Percentiles rank a stretch among this genome's conserved stretches.
phyloP scores from a whole-genome alignment of 2,329 filamentous ascomycete genomes.

The Trichoderma gracile region DNA sequence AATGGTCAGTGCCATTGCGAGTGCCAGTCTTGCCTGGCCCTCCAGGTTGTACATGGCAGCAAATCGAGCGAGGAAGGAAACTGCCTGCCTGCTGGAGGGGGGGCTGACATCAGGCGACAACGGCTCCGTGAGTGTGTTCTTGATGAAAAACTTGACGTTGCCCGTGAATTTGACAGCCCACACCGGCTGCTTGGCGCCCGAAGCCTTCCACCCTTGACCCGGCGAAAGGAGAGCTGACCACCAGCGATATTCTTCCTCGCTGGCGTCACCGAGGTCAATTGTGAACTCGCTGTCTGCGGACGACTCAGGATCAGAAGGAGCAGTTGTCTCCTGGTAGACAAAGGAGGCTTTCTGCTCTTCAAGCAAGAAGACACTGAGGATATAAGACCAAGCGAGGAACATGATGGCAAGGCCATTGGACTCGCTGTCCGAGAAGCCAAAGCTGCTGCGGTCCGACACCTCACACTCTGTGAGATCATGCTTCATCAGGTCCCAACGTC shows the following conservation, averaged over 20 bases:
- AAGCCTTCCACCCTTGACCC: slow-evolving; percentile 21
- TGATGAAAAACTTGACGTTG: background rate
- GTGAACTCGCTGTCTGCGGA: background rate
- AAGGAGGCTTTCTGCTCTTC: slow-evolving; percentile 3
- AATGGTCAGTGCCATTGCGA: slow-evolving; percentile 20
- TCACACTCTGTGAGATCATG: slow-evolving; percentile 2
- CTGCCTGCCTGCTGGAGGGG: slow-evolving; percentile 4
- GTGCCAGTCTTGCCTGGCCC: slow-evolving; percentile 5
- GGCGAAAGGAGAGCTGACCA: slow-evolving; percentile 19
- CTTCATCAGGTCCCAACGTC: slow-evolving; percentile 14
- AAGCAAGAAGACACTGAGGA: slow-evolving; percentile 7
- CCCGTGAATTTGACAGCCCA: slow-evolving; percentile 3
- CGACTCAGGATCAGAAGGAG: background rate
- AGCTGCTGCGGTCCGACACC: slow-evolving; percentile 11
- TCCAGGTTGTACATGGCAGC: slow-evolving; percentile 15
- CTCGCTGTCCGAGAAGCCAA: background rate
- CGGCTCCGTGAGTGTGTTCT: background rate
- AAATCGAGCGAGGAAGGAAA: slow-evolving; percentile 26
- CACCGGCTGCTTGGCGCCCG: background rate
- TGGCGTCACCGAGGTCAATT: slow-evolving; percentile 16
- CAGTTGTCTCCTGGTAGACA: background rate
- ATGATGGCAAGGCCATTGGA: slow-evolving; percentile 18
- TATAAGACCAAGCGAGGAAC: slow-evolving; percentile 23
- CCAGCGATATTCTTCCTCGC: slow-evolving; percentile 24
- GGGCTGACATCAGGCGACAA: background rate